These are phyloP conservation scores for Linnemannia exigua DNA, from an alignment of 192 early-diverging fungal genomes.

Conservation along the genomic window DNA sequence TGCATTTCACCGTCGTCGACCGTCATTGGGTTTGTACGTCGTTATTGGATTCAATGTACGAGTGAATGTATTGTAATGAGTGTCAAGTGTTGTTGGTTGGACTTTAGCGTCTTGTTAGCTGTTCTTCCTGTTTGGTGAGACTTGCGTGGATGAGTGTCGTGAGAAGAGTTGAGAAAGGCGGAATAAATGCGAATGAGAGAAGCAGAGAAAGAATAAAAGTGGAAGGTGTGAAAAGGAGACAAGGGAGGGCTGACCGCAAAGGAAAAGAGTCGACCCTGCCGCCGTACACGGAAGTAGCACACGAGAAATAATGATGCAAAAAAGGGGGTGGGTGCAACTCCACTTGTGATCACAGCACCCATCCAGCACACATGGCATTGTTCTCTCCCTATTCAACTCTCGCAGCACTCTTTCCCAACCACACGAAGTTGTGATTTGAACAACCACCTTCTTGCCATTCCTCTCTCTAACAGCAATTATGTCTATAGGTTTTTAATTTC, in stretches of 20 bases:
- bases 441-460: too few relatives aligned
- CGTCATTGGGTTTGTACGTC: slow-evolving; percentile 18
- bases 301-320: background rate
- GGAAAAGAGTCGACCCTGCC: background rate
- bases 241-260: background rate
- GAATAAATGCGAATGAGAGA: too few relatives aligned
- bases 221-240: too few relatives aligned
- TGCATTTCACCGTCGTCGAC: slow-evolving; percentile 62
- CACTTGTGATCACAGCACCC: slow-evolving; percentile 2
- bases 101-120: background rate
- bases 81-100: background rate
- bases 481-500: background rate
- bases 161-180: too few relatives aligned
- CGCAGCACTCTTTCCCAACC: background rate
- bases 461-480: background rate
- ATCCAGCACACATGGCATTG: background rate
- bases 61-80: background rate
- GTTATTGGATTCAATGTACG: background rate
- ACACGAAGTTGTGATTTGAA: too few relatives aligned
- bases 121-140: background rate
- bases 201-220: background rate
- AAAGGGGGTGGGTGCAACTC: background rate
- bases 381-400: background rate
- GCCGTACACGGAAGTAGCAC: background rate
- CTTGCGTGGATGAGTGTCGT: background rate